Conservation (phyloP, 2,329 filamentous ascomycete species). For the Colletotrichum sansevieriae region DNA sequence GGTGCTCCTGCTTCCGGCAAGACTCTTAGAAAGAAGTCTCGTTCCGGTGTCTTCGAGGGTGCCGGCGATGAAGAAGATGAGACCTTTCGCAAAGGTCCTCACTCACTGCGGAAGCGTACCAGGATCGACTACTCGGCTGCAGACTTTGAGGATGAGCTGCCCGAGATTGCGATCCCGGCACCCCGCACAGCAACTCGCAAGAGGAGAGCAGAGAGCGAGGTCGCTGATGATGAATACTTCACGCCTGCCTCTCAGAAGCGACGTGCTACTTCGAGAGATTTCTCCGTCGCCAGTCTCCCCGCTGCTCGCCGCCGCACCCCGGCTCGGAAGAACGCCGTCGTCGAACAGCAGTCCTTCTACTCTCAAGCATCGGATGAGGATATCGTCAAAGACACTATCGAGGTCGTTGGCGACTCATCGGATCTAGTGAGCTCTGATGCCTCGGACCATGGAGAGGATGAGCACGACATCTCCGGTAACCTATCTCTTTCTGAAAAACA, state of each 20-base stretch:
- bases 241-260: constrained; percentile 32
- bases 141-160: constrained; percentile 63
- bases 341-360: constrained; percentile 41
- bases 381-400: constrained; percentile 69
- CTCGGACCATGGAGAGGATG: constrained; percentile 41
- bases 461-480: constrained; percentile 21
- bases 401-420: constrained; percentile 61
- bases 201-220: constrained; percentile 48
- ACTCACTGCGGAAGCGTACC: constrained; percentile 68
- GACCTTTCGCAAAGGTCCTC: constrained; percentile 68
- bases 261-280: constrained; percentile 41
- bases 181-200: constrained; percentile 46
- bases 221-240: constrained; percentile 37
- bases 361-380: constrained; percentile 51
- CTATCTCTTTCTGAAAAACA: constrained; percentile 17
- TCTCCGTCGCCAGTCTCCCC: constrained; percentile 30
- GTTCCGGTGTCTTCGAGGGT: constrained; percentile 34
- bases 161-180: constrained; percentile 44
- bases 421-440: constrained; percentile 48
- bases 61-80: constrained; percentile 59
- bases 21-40: constrained; percentile 38
- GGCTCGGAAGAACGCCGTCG: constrained; percentile 54
- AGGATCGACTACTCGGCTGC: constrained; percentile 70
- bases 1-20: constrained; percentile 23
- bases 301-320: constrained; percentile 54